Conservation (phyloP, 2,329 filamentous ascomycete genomes). For the Penicillium crustosum region DNA sequence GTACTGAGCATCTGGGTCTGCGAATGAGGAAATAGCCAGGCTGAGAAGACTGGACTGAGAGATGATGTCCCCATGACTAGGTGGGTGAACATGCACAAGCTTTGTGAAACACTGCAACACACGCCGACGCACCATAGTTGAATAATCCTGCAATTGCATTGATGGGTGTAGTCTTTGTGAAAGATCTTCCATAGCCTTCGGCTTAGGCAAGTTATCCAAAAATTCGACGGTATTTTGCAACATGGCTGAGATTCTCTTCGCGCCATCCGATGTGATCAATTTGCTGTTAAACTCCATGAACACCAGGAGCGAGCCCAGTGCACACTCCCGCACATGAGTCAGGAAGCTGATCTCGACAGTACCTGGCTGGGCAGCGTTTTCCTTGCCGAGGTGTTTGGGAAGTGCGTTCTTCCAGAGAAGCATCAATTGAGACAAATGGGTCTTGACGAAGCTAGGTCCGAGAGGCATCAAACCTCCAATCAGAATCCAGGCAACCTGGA, state of each 20-base stretch:
- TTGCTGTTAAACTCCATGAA: slow-evolving; percentile 93
- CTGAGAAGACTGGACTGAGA: slow-evolving; percentile 90
- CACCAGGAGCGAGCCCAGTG: slow-evolving; percentile 82
- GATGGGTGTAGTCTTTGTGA: slow-evolving; percentile 79
- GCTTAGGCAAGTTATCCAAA: slow-evolving; percentile 76
- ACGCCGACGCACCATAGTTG: slow-evolving; percentile 87
- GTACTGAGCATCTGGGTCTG: slow-evolving; percentile 75
- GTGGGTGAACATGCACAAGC: slow-evolving; percentile 82
- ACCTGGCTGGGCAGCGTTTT: slow-evolving; percentile 80
- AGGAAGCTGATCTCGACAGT: slow-evolving; percentile 88
- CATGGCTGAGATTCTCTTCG: slow-evolving; percentile 89
- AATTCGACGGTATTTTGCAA: slow-evolving; percentile 92
- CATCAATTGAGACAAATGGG: slow-evolving; percentile 89
- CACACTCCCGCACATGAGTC: slow-evolving; percentile 91
- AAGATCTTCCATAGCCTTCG: slow-evolving; percentile 84
- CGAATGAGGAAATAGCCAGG: slow-evolving; percentile 85
- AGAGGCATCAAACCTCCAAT: slow-evolving; percentile 96
- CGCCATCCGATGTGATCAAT: slow-evolving; percentile 88
- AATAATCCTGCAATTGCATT: slow-evolving; percentile 83
- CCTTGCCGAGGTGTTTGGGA: slow-evolving; percentile 88
- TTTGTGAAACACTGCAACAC: slow-evolving; percentile 95
- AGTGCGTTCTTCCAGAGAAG: slow-evolving; percentile 96
- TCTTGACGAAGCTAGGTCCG: slow-evolving; percentile 97
- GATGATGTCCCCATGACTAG: slow-evolving; percentile 79
- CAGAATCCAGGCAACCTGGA: slow-evolving; percentile 96